These are phyloP conservation scores for Pythium dissimile DNA, from an alignment of 352 stramenopile genomes.

Conservation along the genomic window DNA sequence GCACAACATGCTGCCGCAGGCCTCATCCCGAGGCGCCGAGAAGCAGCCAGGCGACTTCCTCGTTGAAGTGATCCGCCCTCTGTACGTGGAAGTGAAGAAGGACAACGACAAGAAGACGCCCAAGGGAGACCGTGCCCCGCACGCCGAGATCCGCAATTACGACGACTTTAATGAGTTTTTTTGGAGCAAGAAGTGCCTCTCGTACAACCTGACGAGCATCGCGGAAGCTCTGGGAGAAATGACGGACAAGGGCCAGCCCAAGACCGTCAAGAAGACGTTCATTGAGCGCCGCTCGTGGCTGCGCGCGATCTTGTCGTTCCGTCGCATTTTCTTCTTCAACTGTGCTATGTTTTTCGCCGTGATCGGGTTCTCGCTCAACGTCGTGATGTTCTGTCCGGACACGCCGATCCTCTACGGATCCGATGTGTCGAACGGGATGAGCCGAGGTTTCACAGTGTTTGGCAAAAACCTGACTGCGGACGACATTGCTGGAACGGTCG, in stretches of 20 bases:
- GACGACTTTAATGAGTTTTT: constrained; percentile 89
- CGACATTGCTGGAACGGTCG: constrained; percentile 21
- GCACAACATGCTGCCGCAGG: constrained; percentile 66
- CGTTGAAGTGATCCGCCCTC: constrained; percentile 65
- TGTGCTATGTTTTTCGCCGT: constrained; percentile 62
- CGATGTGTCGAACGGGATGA: constrained; percentile 40
- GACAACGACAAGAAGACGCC: constrained; percentile 86
- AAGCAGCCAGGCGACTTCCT: constrained; percentile 77
- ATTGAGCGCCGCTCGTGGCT: constrained; percentile 77
- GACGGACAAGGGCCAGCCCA: constrained; percentile 74
- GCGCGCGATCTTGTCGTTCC: constrained; percentile 70
- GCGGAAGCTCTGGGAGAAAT: constrained; percentile 61
- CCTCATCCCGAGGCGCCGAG: constrained; percentile 45
- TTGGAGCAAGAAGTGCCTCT: constrained; percentile 82
- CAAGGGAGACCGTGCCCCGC: constrained; percentile 60
- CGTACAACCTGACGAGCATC: constrained; percentile 64
- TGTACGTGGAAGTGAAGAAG: constrained; percentile 78
- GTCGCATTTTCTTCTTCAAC: constrained; percentile 80
- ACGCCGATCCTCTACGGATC: constrained; percentile 67
- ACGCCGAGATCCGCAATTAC: constrained; percentile 81
- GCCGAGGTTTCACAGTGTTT: constrained; percentile 56
- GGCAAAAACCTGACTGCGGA: constrained; percentile 58
- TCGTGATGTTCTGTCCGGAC: constrained; percentile 75
- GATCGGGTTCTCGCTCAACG: constrained; percentile 63
- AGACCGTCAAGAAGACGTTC: constrained; percentile 82